phyloP scores from a whole-genome alignment of 106 monocot genomes.

The Amphibolis antarctica region DNA sequence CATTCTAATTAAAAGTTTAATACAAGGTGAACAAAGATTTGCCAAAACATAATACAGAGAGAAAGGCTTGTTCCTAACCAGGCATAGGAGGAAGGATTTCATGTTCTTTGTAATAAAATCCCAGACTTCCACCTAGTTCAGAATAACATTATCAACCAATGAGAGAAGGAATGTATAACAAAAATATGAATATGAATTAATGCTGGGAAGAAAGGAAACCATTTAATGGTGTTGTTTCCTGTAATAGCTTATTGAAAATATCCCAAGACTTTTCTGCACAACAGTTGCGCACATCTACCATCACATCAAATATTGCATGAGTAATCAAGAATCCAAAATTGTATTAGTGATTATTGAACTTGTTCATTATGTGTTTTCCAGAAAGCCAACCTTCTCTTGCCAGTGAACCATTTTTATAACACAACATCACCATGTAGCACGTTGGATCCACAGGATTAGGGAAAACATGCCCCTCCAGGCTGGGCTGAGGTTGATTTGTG shows the following conservation, averaged over 20 bases:
- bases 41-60: not conserved
- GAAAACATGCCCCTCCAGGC: conserved; percentile 89
- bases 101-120: conserved; percentile 94
- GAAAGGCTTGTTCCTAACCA: conserved; percentile 23
- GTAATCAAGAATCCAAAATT: not conserved
- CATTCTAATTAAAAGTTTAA: too few species aligned
- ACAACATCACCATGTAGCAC: conserved; percentile 95
- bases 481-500: conserved; percentile 59
- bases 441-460: conserved; percentile 91
- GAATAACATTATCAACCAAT: not conserved
- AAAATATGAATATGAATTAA: not conserved
- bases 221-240: conserved; percentile 14
- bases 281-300: conserved; percentile 19
- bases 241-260: conserved; percentile 11
- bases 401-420: conserved; percentile 92
- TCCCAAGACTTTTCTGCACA: conserved; percentile 19
- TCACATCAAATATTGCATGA: not conserved
- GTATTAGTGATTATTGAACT: not conserved
- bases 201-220: conserved; percentile 4
- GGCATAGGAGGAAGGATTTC: conserved; percentile 89
- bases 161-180: not conserved
- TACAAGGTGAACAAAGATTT: not conserved
- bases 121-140: conserved; percentile 71
- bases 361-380: not conserved
- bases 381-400: conserved; percentile 64